phyloP scores from a whole-genome alignment of 352 stramenopile species.

The Chrysophaeum taylorii region DNA sequence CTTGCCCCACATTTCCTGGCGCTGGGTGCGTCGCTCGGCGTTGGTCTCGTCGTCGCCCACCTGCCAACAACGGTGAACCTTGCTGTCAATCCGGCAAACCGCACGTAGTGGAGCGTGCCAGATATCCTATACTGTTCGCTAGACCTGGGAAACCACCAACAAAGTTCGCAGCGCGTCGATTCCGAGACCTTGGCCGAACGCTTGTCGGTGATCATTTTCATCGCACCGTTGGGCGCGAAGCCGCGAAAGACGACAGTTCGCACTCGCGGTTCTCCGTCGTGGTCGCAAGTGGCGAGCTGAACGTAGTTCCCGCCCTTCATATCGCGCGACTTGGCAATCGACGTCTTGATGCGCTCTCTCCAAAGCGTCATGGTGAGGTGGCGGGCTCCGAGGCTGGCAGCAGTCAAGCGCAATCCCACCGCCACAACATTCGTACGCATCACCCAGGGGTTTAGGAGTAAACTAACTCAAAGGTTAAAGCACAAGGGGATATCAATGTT shows the following conservation, averaged over 20 bases:
- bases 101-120: conserved; percentile 24
- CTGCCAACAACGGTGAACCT: too few species aligned
- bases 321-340: conserved; percentile 47
- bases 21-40: background rate
- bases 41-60: conserved; percentile 1
- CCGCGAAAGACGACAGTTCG: conserved; percentile 63
- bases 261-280: conserved; percentile 38
- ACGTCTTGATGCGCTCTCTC: conserved; percentile 44
- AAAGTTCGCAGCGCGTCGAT: conserved; percentile 21
- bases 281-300: conserved; percentile 50
- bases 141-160: conserved; percentile 33
- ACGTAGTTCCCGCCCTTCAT: conserved; percentile 60
- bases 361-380: too few species aligned
- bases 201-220: conserved; percentile 59
- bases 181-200: conserved; percentile 52
- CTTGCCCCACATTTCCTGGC: conserved; percentile 23
- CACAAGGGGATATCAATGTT: too few species aligned
- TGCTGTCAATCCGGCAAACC: background rate
- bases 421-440: too few species aligned
- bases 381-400: too few species aligned
- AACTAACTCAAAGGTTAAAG: too few species aligned
- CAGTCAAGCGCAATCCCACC: too few species aligned
- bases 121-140: conserved; percentile 34
- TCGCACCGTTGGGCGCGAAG: conserved; percentile 35
- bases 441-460: too few species aligned